Conservation (phyloP, 192 early-diverging fungal species). For the Podila verticillata region DNA sequence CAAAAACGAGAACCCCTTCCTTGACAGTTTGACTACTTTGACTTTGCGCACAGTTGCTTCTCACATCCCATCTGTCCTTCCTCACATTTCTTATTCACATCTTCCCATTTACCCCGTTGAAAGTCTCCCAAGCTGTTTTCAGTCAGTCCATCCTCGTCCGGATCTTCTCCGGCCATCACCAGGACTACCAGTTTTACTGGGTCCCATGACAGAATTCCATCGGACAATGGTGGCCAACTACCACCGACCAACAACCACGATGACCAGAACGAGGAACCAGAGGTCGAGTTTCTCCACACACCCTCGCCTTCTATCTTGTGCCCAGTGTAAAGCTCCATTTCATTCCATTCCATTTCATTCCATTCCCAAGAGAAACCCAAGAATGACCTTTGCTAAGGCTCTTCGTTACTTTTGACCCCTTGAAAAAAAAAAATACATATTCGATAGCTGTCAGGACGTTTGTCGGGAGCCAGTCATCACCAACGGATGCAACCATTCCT, state of each 20-base stretch:
- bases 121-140: constrained; percentile 10
- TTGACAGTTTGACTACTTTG: too few species aligned
- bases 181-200: neutral
- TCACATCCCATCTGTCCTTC: too few species aligned
- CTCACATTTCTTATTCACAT: too few species aligned
- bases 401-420: neutral
- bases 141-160: constrained; percentile 1
- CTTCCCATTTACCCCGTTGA: too few species aligned
- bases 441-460: constrained; percentile 69
- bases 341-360: too few species aligned
- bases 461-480: constrained; percentile 67
- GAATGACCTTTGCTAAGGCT: neutral
- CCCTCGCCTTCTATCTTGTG: constrained; percentile 55
- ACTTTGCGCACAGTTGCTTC: too few species aligned
- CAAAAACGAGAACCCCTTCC: too few species aligned
- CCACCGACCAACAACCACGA: neutral
- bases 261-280: constrained; percentile 29
- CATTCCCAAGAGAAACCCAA: neutral
- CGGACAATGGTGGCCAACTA: too few species aligned
- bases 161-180: constrained; percentile 11
- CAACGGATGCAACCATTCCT: constrained; percentile 68
- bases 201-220: neutral
- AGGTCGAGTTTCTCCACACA: constrained; percentile 55
- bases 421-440: neutral
- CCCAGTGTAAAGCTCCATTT: constrained; percentile 45